phyloP scores from a whole-genome alignment of 768 basidiomycete species.

The Mycena metata region DNA sequence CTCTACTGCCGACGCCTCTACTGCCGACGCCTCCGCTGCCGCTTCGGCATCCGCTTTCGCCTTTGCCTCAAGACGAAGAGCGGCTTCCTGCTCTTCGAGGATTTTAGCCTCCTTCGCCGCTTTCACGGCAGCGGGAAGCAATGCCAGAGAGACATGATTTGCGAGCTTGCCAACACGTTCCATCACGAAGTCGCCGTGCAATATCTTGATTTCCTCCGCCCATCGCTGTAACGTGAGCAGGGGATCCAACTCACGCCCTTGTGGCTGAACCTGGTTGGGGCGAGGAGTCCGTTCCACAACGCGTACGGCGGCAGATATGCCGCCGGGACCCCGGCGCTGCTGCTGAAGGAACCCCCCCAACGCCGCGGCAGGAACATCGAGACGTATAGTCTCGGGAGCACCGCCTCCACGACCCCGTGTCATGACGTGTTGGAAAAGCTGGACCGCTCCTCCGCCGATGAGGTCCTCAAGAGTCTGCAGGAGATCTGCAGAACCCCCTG shows the following conservation, averaged over 20 bases:
- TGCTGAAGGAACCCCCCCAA: slow-evolving; percentile 66
- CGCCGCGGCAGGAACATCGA: slow-evolving; percentile 80
- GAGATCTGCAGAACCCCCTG: slow-evolving; percentile 67
- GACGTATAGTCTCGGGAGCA: slow-evolving; percentile 76
- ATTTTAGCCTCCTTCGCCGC: slow-evolving; percentile 69
- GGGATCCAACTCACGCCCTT: slow-evolving; percentile 80
- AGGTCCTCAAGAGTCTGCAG: slow-evolving; percentile 85
- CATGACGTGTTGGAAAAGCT: slow-evolving; percentile 88
- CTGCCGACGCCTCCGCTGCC: slow-evolving; percentile 43
- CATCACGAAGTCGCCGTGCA: slow-evolving; percentile 80
- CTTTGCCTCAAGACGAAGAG: slow-evolving; percentile 53
- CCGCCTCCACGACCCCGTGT: slow-evolving; percentile 67
- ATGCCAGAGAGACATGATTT: slow-evolving; percentile 78
- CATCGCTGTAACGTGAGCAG: slow-evolving; percentile 88
- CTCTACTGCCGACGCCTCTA: slow-evolving; percentile 48
- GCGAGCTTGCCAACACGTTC: slow-evolving; percentile 76
- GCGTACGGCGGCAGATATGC: slow-evolving; percentile 69
- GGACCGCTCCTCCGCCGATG: slow-evolving; percentile 84
- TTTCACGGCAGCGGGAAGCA: slow-evolving; percentile 86
- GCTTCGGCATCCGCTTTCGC: slow-evolving; percentile 53
- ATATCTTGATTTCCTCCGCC: slow-evolving; percentile 88
- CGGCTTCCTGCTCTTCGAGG: slow-evolving; percentile 67
- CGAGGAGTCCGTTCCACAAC: slow-evolving; percentile 67
- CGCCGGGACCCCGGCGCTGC: slow-evolving; percentile 61
- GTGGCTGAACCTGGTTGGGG: slow-evolving; percentile 52